These are phyloP conservation scores for Arachis monticola DNA, from an alignment of 331 rosid species.

Conservation along the genomic window DNA sequence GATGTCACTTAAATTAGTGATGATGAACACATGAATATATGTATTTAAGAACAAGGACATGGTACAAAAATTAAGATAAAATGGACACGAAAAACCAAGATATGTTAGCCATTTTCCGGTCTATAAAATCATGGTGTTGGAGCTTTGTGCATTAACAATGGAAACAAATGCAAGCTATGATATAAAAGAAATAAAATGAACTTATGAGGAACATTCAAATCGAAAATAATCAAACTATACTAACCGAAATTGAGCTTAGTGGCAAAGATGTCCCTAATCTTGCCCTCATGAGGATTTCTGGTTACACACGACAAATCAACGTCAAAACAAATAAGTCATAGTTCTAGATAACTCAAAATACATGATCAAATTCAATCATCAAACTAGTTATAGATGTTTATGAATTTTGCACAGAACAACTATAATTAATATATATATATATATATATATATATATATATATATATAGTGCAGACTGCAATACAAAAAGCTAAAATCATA, in stretches of 20 bases:
- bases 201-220: not conserved
- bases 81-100: not conserved
- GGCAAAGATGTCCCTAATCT: constrained; percentile 64
- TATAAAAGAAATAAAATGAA: constrained; percentile 11
- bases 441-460: no score
- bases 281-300: constrained; percentile 68
- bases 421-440: no score
- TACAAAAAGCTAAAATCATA: no score
- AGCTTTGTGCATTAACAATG: constrained; percentile 14
- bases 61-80: constrained; percentile 9
- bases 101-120: not conserved
- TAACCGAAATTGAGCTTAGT: constrained; percentile 60
- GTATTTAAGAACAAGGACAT: constrained; percentile 9
- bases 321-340: constrained; percentile 32
- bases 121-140: not conserved
- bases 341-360: constrained; percentile 17
- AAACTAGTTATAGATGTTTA: not conserved
- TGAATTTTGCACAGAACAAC: no score
- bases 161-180: not conserved
- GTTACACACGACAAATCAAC: constrained; percentile 40
- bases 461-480: no score
- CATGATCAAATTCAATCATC: constrained; percentile 16
- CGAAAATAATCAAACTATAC: constrained; percentile 33
- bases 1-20: constrained; percentile 10
- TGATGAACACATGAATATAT: constrained; percentile 13